Evolutionary conservation across 2,329 filamentous ascomycete species (phyloP).

Genomic region (Colletotrichum coccodes): DNA sequence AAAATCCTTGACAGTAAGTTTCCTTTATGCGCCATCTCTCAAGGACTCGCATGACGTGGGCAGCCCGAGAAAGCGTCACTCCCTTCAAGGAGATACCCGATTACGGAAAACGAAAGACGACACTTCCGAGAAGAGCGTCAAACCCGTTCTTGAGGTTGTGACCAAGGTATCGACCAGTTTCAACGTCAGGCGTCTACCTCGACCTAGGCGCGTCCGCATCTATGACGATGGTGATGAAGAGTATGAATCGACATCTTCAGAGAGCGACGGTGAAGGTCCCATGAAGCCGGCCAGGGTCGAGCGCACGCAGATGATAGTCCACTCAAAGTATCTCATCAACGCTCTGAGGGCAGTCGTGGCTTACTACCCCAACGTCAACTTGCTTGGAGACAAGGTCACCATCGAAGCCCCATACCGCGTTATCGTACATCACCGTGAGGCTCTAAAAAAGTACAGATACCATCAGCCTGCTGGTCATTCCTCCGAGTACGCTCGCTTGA

Average conservation of each 20-base stretch:
- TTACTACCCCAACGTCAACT: conserved; percentile 56
- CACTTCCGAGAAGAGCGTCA: conserved; percentile 34
- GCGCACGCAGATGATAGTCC: conserved; percentile 53
- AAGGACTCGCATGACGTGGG: conserved; percentile 28
- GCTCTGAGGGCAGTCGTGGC: conserved; percentile 58
- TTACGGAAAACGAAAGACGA: conserved; percentile 37
- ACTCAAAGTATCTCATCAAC: conserved; percentile 56
- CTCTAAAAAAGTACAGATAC: conserved; percentile 52
- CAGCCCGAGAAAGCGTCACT: conserved; percentile 49
- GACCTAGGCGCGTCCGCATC: conserved; percentile 4
- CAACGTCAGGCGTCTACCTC: conserved; percentile 9
- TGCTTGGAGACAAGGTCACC: conserved; percentile 47
- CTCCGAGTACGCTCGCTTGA: conserved; percentile 51
- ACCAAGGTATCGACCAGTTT: conserved; percentile 46
- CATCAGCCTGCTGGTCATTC: conserved; percentile 53
- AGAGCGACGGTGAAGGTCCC: conserved; percentile 39
- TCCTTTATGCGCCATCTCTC: too few species aligned
- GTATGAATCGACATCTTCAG: conserved; percentile 31
- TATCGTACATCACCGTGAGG: conserved; percentile 57
- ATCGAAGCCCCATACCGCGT: conserved; percentile 58
- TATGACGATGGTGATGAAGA: conserved; percentile 33
- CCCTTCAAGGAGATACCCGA: conserved; percentile 49
- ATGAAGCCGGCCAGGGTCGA: conserved; percentile 41
- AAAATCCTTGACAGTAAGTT: conserved; percentile 48
- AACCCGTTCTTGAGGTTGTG: conserved; percentile 55